phyloP scores from a whole-genome alignment of 352 stramenopile genomes.

The Pythium rishiriense region DNA sequence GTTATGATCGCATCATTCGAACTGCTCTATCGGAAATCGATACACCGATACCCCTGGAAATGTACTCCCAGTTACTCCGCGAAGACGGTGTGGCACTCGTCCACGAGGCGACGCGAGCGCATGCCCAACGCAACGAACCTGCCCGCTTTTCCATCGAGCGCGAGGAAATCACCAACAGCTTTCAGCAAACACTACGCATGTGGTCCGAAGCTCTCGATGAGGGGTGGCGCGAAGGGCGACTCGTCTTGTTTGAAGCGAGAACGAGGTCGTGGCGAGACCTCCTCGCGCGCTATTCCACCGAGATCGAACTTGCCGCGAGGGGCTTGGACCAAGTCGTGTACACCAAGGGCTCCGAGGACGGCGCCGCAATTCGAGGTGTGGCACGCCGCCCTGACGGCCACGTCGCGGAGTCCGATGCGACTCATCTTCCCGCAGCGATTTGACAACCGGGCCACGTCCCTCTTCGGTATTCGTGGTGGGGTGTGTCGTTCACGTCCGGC shows the following conservation, averaged over 20 bases:
- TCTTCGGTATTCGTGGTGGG: slow-evolving; percentile 8
- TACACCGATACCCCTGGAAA: slow-evolving; percentile 60
- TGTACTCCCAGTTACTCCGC: slow-evolving; percentile 53
- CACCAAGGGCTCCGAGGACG: background rate
- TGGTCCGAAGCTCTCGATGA: background rate
- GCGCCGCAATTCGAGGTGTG: background rate
- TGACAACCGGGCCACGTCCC: slow-evolving; percentile 9
- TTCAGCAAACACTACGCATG: background rate
- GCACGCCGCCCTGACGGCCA: background rate
- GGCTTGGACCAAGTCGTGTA: slow-evolving; percentile 4
- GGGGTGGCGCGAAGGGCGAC: background rate
- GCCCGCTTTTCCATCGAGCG: background rate
- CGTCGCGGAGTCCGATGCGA: background rate
- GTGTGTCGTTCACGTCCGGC: background rate
- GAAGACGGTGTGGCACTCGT: slow-evolving; percentile 64
- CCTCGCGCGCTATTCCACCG: background rate
- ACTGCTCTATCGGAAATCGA: slow-evolving; percentile 85
- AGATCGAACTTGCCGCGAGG: background rate
- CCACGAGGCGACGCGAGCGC: slow-evolving; percentile 31
- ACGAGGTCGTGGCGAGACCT: background rate
- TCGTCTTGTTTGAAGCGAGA: background rate
- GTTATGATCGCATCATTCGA: slow-evolving; percentile 81
- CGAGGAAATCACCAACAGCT: background rate
- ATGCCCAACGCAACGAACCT: background rate
- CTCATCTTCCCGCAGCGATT: background rate